Base-by-base conservation (phyloP, 2,329 filamentous ascomycete species). In the Pseudopyricularia cyperi region DNA sequence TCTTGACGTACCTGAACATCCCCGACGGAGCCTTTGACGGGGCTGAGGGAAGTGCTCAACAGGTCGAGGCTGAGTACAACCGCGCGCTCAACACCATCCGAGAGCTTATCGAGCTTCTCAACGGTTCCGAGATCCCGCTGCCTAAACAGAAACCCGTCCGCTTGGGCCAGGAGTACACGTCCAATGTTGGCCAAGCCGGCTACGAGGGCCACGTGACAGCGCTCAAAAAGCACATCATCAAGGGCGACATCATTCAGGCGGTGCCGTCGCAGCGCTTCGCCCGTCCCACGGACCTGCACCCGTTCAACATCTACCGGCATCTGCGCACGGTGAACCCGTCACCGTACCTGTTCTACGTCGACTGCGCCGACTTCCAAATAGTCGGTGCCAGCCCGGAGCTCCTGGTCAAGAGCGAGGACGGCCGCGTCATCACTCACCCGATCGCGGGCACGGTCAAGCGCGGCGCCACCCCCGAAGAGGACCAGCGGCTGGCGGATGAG, bases 261-360 rank as follows among this genome's bases (percentile, higher is more conserved):
- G 93, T 98, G 15, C 93, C 93, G 2, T 96, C 89, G 42, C 93
- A 98, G 70, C 82, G 93, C 51, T 87, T 97, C 63, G 84, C 90
- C 7, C 80, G 91, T 28, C 90, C 90, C 14, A 98, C 93, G 3
- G 82, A 80, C 52, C 74, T 98, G 44, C 93, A 98, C 67, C 91
- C 93, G 0, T 98, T 97, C 76, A 98, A 97, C 73, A 87, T 98
- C 61, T 98, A 97, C 75, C 83, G 91, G 52, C 89, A 95, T 65
- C 77, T 98, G 35, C 87, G 93, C 56, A 95, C 89, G n/a, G 87
- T 97, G 62, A 98, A 98, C 65, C 93, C 93, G 0, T 95, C 89
- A 8, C 93, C 93, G 0, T 98, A 98, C 68, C 81, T 98, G 34
- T 98, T 98, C 74, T 98, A 90, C 70, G 80, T 98, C 55, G 83